phyloP scores from a whole-genome alignment of 129 eudicot species.

The Tagetes erecta region DNA sequence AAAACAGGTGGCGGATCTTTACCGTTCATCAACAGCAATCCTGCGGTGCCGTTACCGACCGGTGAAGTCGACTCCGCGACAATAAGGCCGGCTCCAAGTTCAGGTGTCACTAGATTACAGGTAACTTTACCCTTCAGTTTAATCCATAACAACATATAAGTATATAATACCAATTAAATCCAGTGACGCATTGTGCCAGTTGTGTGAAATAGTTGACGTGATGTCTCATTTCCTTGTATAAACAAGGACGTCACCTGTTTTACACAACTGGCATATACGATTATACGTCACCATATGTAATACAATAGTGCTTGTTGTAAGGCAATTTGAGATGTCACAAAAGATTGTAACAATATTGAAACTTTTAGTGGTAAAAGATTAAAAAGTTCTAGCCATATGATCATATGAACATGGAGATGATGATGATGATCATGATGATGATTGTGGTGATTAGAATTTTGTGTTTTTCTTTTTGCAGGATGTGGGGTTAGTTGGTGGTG shows the following conservation, averaged over 20 bases:
- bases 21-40: constrained; percentile 88
- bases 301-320: neutral
- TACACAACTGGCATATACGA: neutral
- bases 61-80: constrained; percentile 95
- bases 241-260: neutral
- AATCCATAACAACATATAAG: neutral
- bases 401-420: constrained; percentile 24
- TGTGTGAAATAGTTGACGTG: neutral
- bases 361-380: neutral
- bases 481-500: constrained; percentile 49
- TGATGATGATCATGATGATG: constrained; percentile 32
- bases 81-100: constrained; percentile 59
- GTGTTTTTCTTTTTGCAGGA: constrained; percentile 55
- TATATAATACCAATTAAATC: neutral
- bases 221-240: too few relatives aligned
- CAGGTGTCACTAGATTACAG: constrained; percentile 39
- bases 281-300: neutral
- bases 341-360: too few relatives aligned
- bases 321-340: neutral
- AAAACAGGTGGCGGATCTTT: constrained; percentile 42
- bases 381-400: neutral
- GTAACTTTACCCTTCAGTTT: constrained; percentile 26
- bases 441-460: constrained; percentile 17
- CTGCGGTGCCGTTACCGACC: constrained; percentile 91
- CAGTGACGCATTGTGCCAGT: too few relatives aligned